Percentiles rank a stretch among this genome's conserved stretches.
Evolutionary conservation across 2,329 filamentous ascomycete genomes (phyloP).

Genomic region (Alternaria angustiovoidea): DNA sequence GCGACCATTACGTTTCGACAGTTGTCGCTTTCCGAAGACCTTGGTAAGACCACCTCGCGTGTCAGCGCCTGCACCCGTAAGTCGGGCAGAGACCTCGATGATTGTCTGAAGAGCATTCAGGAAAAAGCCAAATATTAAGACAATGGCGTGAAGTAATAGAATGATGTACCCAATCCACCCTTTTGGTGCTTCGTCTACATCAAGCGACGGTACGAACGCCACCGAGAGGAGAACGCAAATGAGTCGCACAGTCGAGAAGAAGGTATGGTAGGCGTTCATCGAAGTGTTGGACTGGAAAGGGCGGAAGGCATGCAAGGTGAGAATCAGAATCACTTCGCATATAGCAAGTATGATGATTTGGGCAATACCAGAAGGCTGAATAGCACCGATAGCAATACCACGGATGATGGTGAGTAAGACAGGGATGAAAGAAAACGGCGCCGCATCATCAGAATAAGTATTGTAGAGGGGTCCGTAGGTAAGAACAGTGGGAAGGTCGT

Average conservation of each 20-base stretch:
- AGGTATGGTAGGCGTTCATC: constrained; percentile 95
- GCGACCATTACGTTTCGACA: constrained; percentile 75
- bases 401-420: constrained; percentile 84
- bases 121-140: constrained; percentile 91
- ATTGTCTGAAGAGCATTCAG: constrained; percentile 90
- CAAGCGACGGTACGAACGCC: constrained; percentile 83
- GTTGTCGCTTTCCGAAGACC: constrained; percentile 86
- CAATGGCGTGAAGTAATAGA: constrained; percentile 81
- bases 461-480: constrained; percentile 95
- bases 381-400: constrained; percentile 88
- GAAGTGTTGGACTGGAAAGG: constrained; percentile 91
- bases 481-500: constrained; percentile 88
- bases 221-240: constrained; percentile 64
- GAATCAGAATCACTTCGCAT: constrained; percentile 88
- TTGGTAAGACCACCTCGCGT: constrained; percentile 82
- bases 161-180: constrained; percentile 97
- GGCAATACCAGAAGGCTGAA: constrained; percentile 91
- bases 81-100: constrained; percentile 83
- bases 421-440: constrained; percentile 87
- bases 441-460: constrained; percentile 93
- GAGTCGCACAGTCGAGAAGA: constrained; percentile 81
- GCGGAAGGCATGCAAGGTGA: constrained; percentile 87
- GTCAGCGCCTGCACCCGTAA: constrained; percentile 83
- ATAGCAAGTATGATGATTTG: constrained; percentile 92
- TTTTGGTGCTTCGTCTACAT: constrained; percentile 78